phyloP scores from a whole-genome alignment of 345 rosid species.

The Arabidopsis suecica region DNA sequence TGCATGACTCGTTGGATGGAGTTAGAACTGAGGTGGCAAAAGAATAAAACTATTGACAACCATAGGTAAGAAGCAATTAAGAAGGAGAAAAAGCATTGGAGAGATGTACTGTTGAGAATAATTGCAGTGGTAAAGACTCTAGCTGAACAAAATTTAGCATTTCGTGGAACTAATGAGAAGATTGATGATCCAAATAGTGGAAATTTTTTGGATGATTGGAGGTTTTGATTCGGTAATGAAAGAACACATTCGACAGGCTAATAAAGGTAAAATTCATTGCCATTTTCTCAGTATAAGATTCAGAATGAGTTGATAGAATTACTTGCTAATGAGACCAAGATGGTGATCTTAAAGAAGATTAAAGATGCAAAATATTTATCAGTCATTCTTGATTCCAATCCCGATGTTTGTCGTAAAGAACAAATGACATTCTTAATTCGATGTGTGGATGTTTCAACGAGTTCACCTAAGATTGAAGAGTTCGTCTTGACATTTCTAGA shows the following conservation, averaged over 20 bases:
- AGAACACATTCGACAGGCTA: no score
- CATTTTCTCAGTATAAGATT: background rate
- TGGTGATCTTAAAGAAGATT: background rate
- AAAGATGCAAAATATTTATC: background rate
- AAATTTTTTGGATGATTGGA: background rate
- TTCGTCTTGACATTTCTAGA: background rate
- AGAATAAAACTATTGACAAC: background rate
- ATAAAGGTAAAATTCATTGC: background rate
- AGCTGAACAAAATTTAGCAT: background rate
- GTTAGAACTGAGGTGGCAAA: background rate
- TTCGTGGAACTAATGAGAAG: background rate
- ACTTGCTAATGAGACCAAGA: background rate
- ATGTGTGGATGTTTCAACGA: background rate
- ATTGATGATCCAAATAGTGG: background rate
- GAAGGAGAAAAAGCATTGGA: conserved; percentile 16
- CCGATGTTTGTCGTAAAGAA: background rate
- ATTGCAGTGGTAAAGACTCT: conserved; percentile 13
- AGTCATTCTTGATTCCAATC: background rate
- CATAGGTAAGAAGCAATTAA: background rate
- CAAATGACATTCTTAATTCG: background rate
- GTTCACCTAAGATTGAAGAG: background rate
- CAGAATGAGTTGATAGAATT: no score
- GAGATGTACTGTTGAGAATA: conserved; percentile 14
- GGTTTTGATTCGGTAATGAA: no score
- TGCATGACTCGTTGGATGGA: background rate